phyloP scores from a whole-genome alignment of 176 grass and related monocot genomes.

The Cenchrus americanus region DNA sequence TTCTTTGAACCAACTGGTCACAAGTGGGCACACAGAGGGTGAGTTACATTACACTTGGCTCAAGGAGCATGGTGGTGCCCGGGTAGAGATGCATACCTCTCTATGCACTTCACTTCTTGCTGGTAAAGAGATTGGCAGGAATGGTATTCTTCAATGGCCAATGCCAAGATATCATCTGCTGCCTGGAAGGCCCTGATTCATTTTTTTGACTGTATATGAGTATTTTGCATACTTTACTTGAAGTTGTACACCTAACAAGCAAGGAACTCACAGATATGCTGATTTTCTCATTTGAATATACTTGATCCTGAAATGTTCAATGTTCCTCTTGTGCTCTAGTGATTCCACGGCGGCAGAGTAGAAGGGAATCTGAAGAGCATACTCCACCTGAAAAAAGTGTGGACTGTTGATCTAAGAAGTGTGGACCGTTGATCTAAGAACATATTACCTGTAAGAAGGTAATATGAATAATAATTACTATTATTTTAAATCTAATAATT shows the following conservation, averaged over 20 bases:
- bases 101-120: background rate
- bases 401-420: too few relatives aligned
- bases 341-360: background rate
- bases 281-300: background rate
- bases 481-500: too few relatives aligned
- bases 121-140: background rate
- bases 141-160: background rate
- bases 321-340: conserved; percentile 4
- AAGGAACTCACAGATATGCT: background rate
- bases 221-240: too few relatives aligned
- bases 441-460: too few relatives aligned
- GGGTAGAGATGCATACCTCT: background rate
- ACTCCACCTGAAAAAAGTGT: background rate
- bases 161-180: background rate
- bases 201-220: background rate
- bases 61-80: background rate
- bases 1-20: background rate
- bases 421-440: too few relatives aligned
- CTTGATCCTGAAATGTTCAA: background rate
- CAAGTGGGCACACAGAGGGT: background rate
- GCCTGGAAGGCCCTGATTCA: background rate
- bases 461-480: too few relatives aligned
- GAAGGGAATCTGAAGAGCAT: background rate
- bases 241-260: too few relatives aligned
- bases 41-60: background rate